Percentiles rank a stretch among this genome's conserved stretches.
Conservation (phyloP, 2,329 filamentous ascomycete genomes). For the Rachicladosporium sp. region DNA sequence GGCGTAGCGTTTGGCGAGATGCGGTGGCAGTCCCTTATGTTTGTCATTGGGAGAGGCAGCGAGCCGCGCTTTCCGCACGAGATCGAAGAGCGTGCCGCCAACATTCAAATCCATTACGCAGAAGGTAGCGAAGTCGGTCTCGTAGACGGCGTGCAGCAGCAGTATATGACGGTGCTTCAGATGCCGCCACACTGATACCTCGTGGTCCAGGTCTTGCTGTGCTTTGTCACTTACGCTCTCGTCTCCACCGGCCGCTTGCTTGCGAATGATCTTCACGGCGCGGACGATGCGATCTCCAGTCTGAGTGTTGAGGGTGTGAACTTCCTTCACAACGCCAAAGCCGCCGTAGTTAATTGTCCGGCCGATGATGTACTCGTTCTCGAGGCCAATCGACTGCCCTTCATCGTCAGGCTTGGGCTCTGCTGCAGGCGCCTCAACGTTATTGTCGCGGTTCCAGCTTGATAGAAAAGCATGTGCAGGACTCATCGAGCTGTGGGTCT, state of each 20-base stretch:
- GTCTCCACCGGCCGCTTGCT: slow-evolving; percentile 41
- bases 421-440: slow-evolving; percentile 10
- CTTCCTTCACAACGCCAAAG: slow-evolving; percentile 56
- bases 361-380: slow-evolving; percentile 52
- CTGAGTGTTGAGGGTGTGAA: slow-evolving; percentile 44
- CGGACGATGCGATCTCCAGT: slow-evolving; percentile 39
- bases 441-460: slow-evolving; percentile 12
- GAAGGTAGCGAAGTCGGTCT: slow-evolving; percentile 56
- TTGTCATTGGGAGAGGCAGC: slow-evolving; percentile 14
- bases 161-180: slow-evolving; percentile 51
- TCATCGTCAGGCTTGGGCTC: slow-evolving; percentile 49
- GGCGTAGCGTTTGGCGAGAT: slow-evolving; percentile 46
- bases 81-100: slow-evolving; percentile 52
- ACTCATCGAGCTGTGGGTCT: slow-evolving; percentile 16
- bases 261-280: slow-evolving; percentile 57
- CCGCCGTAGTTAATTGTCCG: slow-evolving; percentile 54
- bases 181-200: slow-evolving; percentile 56
- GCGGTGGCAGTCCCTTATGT: slow-evolving; percentile 31
- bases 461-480: slow-evolving; percentile 22
- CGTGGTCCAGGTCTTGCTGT: slow-evolving; percentile 56
- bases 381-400: slow-evolving; percentile 51
- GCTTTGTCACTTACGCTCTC: slow-evolving; percentile 53
- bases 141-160: slow-evolving; percentile 50
- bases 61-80: slow-evolving; percentile 43
- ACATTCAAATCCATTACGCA: slow-evolving; percentile 54